These are phyloP conservation scores for Wallacemonas sp. DNA, from an alignment of 208 protist genomes.

Conservation along the genomic window DNA sequence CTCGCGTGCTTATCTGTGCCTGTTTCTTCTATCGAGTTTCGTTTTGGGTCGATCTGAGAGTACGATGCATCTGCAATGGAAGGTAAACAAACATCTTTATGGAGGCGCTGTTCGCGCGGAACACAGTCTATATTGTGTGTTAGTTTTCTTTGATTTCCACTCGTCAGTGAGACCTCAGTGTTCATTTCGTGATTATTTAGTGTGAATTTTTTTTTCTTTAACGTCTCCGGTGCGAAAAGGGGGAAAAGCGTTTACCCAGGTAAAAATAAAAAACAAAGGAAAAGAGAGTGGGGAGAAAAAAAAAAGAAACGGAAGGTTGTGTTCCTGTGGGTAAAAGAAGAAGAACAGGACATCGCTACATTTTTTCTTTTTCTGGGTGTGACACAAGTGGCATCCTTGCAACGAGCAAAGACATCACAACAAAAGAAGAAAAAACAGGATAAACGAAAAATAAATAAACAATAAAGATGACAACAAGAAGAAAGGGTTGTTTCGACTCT, in stretches of 20 bases:
- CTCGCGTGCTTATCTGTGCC: too few species aligned
- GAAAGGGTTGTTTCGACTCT: too few species aligned
- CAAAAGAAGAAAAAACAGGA: background rate
- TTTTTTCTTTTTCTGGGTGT: background rate
- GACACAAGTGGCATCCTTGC: too few species aligned
- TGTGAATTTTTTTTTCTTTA: conserved; percentile 4
- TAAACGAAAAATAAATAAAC: too few species aligned
- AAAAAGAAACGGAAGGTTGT: too few species aligned
- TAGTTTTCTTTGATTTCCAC: background rate
- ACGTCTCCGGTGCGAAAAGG: background rate
- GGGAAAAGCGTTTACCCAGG: background rate
- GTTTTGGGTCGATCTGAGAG: background rate
- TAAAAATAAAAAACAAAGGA: background rate
- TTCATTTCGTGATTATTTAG: too few species aligned
- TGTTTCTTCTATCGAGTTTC: too few species aligned
- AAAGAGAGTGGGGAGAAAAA: too few species aligned
- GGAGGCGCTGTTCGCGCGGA: background rate
- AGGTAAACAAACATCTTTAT: background rate
- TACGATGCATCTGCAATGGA: conserved; percentile 3
- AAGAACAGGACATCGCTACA: too few species aligned
- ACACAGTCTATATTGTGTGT: conserved; percentile 3
- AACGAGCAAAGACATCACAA: background rate
- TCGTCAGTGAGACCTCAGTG: too few species aligned
- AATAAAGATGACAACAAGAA: too few species aligned
- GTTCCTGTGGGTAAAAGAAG: too few species aligned